Percentiles rank a stretch among this genome's conserved stretches.
Evolutionary conservation across 2,329 filamentous ascomycete genomes (phyloP).

Genomic region (Neonectria magnoliae): DNA sequence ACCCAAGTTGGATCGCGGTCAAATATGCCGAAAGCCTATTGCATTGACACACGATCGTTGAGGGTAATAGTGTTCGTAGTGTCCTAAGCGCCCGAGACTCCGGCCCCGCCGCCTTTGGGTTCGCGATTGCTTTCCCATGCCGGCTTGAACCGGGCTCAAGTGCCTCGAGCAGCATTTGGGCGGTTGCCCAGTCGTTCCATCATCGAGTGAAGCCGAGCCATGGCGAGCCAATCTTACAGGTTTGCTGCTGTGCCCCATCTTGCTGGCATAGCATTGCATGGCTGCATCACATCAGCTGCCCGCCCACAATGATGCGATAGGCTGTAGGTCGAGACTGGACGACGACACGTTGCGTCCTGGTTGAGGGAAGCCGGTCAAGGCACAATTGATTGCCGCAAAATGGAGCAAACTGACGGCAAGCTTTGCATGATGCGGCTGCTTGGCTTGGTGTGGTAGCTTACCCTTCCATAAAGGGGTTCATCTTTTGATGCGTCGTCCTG

Average conservation of each 20-base stretch:
- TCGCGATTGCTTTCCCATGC: background rate
- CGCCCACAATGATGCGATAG: conserved; percentile 41
- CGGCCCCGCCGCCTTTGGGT: background rate
- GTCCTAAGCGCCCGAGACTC: background rate
- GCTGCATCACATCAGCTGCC: conserved; percentile 43
- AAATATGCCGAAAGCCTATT: conserved; percentile 11
- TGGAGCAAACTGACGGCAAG: conserved; percentile 21
- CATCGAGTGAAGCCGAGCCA: conserved; percentile 19
- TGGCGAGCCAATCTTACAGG: conserved; percentile 37
- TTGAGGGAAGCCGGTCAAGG: conserved; percentile 28
- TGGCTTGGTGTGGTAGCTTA: conserved; percentile 33
- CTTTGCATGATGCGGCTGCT: conserved; percentile 32
- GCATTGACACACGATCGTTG: conserved; percentile 4
- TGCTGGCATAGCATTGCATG: conserved; percentile 40
- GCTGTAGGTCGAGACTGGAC: conserved; percentile 40
- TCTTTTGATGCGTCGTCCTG: conserved; percentile 31
- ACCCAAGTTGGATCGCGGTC: background rate
- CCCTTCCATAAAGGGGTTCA: conserved; percentile 32
- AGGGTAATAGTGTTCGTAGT: conserved; percentile 3
- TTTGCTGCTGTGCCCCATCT: conserved; percentile 37
- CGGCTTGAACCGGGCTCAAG: conserved; percentile 12
- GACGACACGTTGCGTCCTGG: conserved; percentile 36
- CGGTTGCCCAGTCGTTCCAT: conserved; percentile 24
- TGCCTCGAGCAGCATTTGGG: conserved; percentile 16
- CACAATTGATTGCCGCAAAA: conserved; percentile 26